Percentiles rank a stretch among this genome's conserved stretches.
Evolutionary conservation across 768 basidiomycete species (phyloP).

Genomic region (Crucibulum laeve): DNA sequence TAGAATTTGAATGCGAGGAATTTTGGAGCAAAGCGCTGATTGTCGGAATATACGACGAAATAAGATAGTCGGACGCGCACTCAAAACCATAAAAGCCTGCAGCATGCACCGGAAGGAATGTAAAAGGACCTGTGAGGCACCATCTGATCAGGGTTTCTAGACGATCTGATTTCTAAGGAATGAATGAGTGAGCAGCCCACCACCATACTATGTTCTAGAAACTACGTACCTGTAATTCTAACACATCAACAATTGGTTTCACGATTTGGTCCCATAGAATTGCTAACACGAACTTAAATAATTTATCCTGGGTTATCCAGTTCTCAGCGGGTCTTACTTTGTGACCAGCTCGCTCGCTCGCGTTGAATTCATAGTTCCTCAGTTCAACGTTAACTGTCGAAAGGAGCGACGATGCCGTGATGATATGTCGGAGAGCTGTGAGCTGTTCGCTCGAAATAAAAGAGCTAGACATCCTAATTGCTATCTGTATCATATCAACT

Average conservation of each 20-base stretch:
- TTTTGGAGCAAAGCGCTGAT: neutral
- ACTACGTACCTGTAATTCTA: neutral
- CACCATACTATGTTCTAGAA: neutral
- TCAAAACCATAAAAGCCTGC: slow-evolving; percentile 9
- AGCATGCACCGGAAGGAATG: slow-evolving; percentile 14
- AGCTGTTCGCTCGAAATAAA: too few relatives aligned
- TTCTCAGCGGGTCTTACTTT: neutral
- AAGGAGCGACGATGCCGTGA: too few relatives aligned
- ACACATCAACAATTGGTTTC: neutral
- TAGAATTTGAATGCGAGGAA: too few relatives aligned
- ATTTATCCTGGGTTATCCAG: neutral
- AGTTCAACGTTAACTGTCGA: too few relatives aligned
- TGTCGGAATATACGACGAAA: slow-evolving; percentile 16
- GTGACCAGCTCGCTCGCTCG: neutral
- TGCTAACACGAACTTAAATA: neutral
- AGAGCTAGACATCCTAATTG: too few relatives aligned
- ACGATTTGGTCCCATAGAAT: neutral
- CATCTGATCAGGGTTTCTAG: slow-evolving; percentile 9
- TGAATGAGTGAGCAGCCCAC: neutral
- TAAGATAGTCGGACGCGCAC: slow-evolving; percentile 8
- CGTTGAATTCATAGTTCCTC: neutral
- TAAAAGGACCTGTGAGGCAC: slow-evolving; percentile 11
- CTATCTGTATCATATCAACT: too few relatives aligned
- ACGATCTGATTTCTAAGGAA: neutral
- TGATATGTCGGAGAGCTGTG: too few relatives aligned